Conservation (phyloP, 106 monocot species). For the Dioscorea dumetorum region DNA sequence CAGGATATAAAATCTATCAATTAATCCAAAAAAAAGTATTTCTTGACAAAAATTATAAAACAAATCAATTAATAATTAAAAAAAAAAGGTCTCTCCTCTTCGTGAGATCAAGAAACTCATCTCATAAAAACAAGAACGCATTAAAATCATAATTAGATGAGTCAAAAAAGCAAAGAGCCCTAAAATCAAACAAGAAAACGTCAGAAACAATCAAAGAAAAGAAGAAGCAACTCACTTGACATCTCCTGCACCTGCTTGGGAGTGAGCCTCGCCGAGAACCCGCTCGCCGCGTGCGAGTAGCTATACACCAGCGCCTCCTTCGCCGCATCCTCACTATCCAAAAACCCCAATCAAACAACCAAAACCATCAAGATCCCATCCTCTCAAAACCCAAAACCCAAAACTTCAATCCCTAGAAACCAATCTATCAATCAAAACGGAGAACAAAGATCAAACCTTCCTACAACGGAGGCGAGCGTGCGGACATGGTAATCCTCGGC, state of each 20-base stretch:
- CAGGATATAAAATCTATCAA: no score
- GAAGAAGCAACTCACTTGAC: constrained; percentile 29
- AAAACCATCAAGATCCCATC: not conserved
- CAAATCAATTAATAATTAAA: no score
- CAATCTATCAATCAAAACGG: not conserved
- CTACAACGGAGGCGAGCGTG: constrained; percentile 59
- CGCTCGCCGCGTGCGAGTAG: constrained; percentile 62
- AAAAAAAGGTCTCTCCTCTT: no score
- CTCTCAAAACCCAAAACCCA: not conserved
- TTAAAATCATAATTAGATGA: no score
- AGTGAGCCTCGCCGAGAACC: constrained; percentile 78
- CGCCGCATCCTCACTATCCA: constrained; percentile 59
- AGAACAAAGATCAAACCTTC: constrained; percentile 28
- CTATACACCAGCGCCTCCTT: constrained; percentile 65
- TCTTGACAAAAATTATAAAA: no score
- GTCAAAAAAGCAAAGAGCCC: not conserved
- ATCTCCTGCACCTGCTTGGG: constrained; percentile 55
- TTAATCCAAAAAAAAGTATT: no score
- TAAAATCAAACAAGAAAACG: not conserved
- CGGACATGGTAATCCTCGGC: constrained; percentile 50
- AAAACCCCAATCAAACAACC: constrained; percentile 5
- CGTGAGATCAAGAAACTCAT: no score
- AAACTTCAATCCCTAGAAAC: not conserved
- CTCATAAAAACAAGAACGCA: no score
- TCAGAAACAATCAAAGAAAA: not conserved